Evolutionary conservation across 768 basidiomycete species (phyloP).

Genomic region (Favolaschia claudopus): DNA sequence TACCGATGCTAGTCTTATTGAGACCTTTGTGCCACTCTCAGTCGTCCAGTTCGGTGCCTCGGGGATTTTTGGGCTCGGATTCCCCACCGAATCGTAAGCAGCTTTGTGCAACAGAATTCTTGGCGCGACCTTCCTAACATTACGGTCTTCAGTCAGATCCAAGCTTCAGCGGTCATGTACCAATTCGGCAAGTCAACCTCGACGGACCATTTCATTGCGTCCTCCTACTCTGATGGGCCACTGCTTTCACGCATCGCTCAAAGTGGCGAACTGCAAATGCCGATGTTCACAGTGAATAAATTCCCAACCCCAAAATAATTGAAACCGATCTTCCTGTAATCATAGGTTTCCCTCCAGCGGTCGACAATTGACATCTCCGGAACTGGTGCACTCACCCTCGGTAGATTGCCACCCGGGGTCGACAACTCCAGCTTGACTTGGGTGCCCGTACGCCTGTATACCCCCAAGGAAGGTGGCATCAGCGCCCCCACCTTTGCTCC

Average conservation of each 20-base stretch:
- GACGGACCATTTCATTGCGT: slow-evolving; percentile 46
- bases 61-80: slow-evolving; percentile 75
- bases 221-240: slow-evolving; percentile 50
- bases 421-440: slow-evolving; percentile 66
- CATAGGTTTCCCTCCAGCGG: slow-evolving; percentile 60
- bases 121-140: no score
- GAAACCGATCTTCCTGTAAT: not conserved
- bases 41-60: slow-evolving; percentile 60
- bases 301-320: not conserved
- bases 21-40: no score
- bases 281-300: slow-evolving; percentile 60
- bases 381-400: slow-evolving; percentile 66
- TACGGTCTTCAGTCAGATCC: slow-evolving; percentile 45
- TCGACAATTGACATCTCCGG: slow-evolving; percentile 66
- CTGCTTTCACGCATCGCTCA: slow-evolving; percentile 56
- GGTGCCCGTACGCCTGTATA: slow-evolving; percentile 70
- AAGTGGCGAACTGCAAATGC: slow-evolving; percentile 47
- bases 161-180: slow-evolving; percentile 37
- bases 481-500: slow-evolving; percentile 60
- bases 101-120: no score
- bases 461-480: slow-evolving; percentile 61
- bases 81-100: slow-evolving; percentile 67
- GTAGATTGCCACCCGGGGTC: slow-evolving; percentile 64
- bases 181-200: slow-evolving; percentile 29
- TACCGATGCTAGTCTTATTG: no score